phyloP scores from a whole-genome alignment of 1,139 yeast species.

The Taphrina pruni region DNA sequence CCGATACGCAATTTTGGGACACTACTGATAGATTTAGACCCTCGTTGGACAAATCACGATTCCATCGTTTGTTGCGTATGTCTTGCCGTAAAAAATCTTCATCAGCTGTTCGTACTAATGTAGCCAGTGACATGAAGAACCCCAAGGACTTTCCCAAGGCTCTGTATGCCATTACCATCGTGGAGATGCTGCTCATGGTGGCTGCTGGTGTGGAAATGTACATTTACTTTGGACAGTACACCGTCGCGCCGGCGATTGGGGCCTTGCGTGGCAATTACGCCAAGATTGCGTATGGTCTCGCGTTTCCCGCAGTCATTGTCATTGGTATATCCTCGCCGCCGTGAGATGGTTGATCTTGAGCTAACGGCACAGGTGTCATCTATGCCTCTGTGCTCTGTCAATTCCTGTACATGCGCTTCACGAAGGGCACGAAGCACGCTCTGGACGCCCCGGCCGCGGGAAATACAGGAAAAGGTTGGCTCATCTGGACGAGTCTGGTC shows the following conservation, averaged over 20 bases:
- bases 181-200: slow-evolving; percentile 60
- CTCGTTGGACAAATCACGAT: slow-evolving; percentile 69
- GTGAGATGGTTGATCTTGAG: no score
- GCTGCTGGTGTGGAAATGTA: slow-evolving; percentile 64
- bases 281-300: slow-evolving; percentile 65
- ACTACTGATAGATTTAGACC: slow-evolving; percentile 47
- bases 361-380: slow-evolving; percentile 12
- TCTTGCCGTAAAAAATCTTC: not conserved
- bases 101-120: no score
- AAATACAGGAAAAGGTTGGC: slow-evolving; percentile 63
- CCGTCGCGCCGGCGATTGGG: slow-evolving; percentile 67
- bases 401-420: slow-evolving; percentile 39
- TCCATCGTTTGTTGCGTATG: slow-evolving; percentile 60
- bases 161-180: slow-evolving; percentile 59
- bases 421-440: slow-evolving; percentile 31
- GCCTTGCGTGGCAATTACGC: slow-evolving; percentile 58
- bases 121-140: slow-evolving; percentile 60
- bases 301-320: slow-evolving; percentile 64
- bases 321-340: slow-evolving; percentile 53
- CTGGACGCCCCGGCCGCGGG: slow-evolving; percentile 30
- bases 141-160: slow-evolving; percentile 67
- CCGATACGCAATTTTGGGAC: not conserved
- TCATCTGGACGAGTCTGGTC: slow-evolving; percentile 59
- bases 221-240: slow-evolving; percentile 64
- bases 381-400: slow-evolving; percentile 55